Base-by-base conservation (phyloP, 352 stramenopile genomes). In the Thraustochytrium sp. region DNA sequence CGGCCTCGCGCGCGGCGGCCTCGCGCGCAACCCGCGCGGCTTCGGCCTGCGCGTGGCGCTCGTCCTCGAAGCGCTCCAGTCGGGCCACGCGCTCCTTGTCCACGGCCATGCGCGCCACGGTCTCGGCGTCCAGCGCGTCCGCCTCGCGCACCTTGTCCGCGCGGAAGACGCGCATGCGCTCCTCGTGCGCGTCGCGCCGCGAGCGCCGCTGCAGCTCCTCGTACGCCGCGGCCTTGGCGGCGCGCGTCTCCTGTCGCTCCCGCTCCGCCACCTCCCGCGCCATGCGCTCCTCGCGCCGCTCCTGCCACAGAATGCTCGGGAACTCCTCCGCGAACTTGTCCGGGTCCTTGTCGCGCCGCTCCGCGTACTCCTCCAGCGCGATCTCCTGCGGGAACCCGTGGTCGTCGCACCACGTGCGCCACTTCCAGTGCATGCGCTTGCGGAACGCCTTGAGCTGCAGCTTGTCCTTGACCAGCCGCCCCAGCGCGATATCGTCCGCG, bases 331-430 rank as follows among this genome's bases (percentile, higher is more conserved):
- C 34, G 38, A 82, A 82, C 37, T 51, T 76, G 23, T 82, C 38
- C 2, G 31, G 34, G 3, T 82, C 53, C 38, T 73, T 82, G 21
- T 8, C 53, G 23, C 74, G 74, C 5, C 49, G 37, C 55, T 82
- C 74, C 8, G 18, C 74, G 55, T 82, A 82, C 37, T 82, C 74
- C 23, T 82, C 74, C 21, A 82, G 18, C 13, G 31, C 11, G 13
- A 82, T 54, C 56, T 82, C 74, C 42, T 82, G 74, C 31, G 74
- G 74, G 8, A 82, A 51, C n/a, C 74, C 74, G n/a, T 73, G 37
- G 4, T 65, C 51, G 55, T 82, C 74, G 49, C 37, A 56, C 42
- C 29, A 76, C 1, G 21, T 42, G 31, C 74, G 51, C 29, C 65
- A 46, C 4, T 73, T 73, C 74, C 74, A 82, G n/a, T 54, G 51